A percentile compares a stretch with the other conserved stretches of the same genome.
Evolutionary conservation across 768 basidiomycete species (phyloP).

Genomic region (Leccinum disarticulatum): DNA sequence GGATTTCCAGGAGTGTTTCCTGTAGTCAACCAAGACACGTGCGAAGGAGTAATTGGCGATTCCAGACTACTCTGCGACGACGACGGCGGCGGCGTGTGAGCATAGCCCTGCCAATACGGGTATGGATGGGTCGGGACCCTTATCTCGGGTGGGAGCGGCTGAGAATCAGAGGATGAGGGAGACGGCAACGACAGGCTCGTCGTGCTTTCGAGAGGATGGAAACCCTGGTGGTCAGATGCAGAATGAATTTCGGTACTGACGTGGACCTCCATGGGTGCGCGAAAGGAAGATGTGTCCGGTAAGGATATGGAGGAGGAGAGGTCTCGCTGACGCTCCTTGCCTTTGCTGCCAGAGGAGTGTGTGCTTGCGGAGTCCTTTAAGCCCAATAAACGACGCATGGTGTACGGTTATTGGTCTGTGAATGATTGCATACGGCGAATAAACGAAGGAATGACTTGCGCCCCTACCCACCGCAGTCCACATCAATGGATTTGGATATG

Average conservation of each 20-base stretch:
- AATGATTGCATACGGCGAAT: conserved; percentile 17
- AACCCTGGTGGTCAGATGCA: conserved; percentile 12
- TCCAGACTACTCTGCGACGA: conserved; percentile 32
- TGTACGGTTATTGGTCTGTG: conserved; percentile 10
- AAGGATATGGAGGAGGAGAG: conserved; percentile 1
- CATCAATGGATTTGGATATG: conserved; percentile 8
- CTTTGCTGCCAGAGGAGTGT: conserved; percentile 14
- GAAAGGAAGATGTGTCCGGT: conserved; percentile 8
- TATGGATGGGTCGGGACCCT: conserved; percentile 34
- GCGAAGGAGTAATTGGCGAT: conserved; percentile 37
- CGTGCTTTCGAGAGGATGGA: conserved; percentile 23
- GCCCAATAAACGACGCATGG: conserved; percentile 34
- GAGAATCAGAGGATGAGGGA: conserved; percentile 18
- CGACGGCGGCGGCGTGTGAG: conserved; percentile 32
- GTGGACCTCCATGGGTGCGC: conserved; percentile 25
- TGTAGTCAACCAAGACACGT: conserved; percentile 39
- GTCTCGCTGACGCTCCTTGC: conserved; percentile 25
- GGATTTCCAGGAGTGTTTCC: conserved; percentile 11
- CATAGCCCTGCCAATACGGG: conserved; percentile 35
- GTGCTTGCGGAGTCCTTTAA: conserved; percentile 25
- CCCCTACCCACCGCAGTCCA: conserved; percentile 22
- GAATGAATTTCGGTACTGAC: conserved; percentile 32
- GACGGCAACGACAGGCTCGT: conserved; percentile 17
- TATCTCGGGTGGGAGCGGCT: conserved; percentile 32
- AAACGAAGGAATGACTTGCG: conserved; percentile 10